A percentile compares a stretch with the other conserved stretches of the same genome.
Evolutionary conservation across 345 rosid genomes (phyloP).

Genomic region (Citrus sp.): DNA sequence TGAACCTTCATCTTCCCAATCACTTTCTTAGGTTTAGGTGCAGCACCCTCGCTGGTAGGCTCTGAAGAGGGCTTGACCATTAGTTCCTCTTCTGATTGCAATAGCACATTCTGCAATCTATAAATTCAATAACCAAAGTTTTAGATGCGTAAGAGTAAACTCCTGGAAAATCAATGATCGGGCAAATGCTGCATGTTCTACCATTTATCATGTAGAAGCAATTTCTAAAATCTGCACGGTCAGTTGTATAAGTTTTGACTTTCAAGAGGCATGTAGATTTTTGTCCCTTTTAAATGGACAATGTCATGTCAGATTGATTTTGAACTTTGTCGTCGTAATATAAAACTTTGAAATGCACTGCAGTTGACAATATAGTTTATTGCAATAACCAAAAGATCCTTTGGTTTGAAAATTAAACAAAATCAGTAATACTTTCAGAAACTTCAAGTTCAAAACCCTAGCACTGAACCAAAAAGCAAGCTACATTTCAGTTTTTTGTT

Average conservation of each 20-base stretch:
- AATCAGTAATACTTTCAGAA: neutral
- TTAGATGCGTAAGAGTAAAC: conserved; percentile 9
- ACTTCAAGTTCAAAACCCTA: neutral
- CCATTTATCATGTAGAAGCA: neutral
- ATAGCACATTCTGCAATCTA: conserved; percentile 72
- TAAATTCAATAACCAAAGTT: conserved; percentile 12
- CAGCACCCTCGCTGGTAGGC: conserved; percentile 52
- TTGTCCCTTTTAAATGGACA: neutral
- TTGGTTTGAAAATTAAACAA: neutral
- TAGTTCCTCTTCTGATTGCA: conserved; percentile 96
- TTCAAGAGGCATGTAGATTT: neutral
- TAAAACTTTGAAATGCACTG: neutral
- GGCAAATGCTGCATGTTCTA: neutral
- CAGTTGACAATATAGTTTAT: neutral
- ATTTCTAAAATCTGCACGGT: conserved; percentile 4
- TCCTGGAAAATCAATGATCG: conserved; percentile 2
- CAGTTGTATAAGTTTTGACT: neutral
- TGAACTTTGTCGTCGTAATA: neutral
- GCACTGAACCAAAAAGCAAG: neutral
- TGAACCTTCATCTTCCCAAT: conserved; percentile 95
- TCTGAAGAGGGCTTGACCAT: conserved; percentile 63
- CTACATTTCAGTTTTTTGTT: neutral
- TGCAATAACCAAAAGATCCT: neutral
- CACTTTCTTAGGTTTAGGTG: conserved; percentile 73
- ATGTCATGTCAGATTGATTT: neutral